phyloP scores from a whole-genome alignment of 2,329 filamentous ascomycete species.

The Colletotrichum acutatum region DNA sequence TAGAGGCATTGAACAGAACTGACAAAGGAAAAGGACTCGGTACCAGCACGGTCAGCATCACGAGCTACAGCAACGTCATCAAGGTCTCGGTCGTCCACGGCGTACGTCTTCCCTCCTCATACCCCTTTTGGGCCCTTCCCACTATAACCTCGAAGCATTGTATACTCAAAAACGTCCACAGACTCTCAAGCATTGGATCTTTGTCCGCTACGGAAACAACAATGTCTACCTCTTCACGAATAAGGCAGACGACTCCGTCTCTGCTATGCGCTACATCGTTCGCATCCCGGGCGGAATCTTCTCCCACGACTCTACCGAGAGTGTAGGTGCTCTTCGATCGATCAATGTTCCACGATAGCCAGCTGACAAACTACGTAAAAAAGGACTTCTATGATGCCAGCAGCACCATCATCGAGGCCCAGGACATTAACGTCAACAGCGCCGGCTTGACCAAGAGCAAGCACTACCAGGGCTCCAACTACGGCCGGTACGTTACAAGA shows the following conservation, averaged over 20 bases:
- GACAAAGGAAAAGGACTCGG: conserved; percentile 40
- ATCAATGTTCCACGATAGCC: background rate
- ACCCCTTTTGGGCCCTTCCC: background rate
- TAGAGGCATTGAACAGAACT: background rate
- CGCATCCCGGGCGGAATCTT: conserved; percentile 45
- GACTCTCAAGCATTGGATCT: conserved; percentile 15
- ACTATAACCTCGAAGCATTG: background rate
- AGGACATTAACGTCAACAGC: conserved; percentile 42
- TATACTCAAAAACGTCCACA: background rate
- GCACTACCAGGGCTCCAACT: conserved; percentile 51
- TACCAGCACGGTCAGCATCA: conserved; percentile 44
- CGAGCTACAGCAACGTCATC: conserved; percentile 44
- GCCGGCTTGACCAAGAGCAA: conserved; percentile 50
- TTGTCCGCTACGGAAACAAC: conserved; percentile 49
- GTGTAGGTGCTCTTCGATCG: background rate
- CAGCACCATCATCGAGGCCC: conserved; percentile 47
- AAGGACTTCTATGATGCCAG: conserved; percentile 45
- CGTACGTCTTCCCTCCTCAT: background rate
- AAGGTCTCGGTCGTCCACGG: conserved; percentile 48
- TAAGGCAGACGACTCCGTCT: conserved; percentile 50
- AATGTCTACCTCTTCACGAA: conserved; percentile 56
- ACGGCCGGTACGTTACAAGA: conserved; percentile 43
- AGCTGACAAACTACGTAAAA: background rate
- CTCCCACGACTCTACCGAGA: conserved; percentile 40
- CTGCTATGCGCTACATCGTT: conserved; percentile 52